phyloP scores from a whole-genome alignment of 106 monocot genomes.

The Triglochin maritima region DNA sequence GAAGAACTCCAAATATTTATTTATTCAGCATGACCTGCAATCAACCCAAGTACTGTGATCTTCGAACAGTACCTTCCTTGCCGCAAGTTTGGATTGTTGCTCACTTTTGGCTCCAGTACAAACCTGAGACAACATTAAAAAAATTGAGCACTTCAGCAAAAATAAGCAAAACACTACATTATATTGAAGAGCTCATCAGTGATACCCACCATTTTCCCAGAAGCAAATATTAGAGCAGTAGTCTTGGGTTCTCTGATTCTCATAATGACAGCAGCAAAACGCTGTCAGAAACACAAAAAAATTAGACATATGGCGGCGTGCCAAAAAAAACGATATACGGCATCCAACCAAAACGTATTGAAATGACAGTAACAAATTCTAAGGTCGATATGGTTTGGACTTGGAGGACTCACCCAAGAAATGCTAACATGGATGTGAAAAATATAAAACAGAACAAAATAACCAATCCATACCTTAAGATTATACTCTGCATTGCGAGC shows the following conservation, averaged over 20 bases:
- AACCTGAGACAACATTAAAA: conserved; percentile 32
- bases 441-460: background rate
- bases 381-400: background rate
- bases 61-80: conserved; percentile 56
- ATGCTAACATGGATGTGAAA: background rate
- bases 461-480: conserved; percentile 36
- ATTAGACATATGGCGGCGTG: background rate
- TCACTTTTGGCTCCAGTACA: conserved; percentile 98
- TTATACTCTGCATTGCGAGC: conserved; percentile 78
- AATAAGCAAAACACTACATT: background rate
- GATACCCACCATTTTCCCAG: conserved; percentile 40
- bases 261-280: conserved; percentile 49
- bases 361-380: no score
- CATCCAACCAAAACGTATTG: no score
- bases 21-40: background rate
- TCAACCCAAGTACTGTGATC: background rate
- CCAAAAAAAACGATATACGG: no score
- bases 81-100: conserved; percentile 93
- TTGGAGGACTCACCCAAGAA: background rate
- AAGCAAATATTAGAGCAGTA: conserved; percentile 42
- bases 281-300: conserved; percentile 11
- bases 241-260: conserved; percentile 47
- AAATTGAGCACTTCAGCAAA: background rate
- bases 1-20: background rate
- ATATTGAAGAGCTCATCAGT: background rate